Evolutionary conservation across 2,329 filamentous ascomycete species (phyloP).

Genomic region (Epichloe sylvatica): DNA sequence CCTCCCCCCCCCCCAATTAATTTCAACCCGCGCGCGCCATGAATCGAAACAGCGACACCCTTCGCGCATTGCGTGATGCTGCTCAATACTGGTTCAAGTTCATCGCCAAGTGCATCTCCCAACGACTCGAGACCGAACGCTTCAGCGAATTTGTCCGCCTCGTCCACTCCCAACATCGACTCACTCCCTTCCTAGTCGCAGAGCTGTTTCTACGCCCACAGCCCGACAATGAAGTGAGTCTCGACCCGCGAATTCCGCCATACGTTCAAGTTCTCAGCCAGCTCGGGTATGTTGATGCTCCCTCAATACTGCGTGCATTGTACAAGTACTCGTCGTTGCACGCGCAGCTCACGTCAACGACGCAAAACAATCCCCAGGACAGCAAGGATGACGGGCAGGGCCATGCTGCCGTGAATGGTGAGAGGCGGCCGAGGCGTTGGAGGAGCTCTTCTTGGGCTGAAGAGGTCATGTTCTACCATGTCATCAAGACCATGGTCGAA

Average conservation of each 20-base stretch:
- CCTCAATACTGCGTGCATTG: constrained; percentile 40
- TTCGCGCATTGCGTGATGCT: constrained; percentile 15
- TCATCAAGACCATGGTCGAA: constrained; percentile 69
- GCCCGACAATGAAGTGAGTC: constrained; percentile 30
- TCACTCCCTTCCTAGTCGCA: constrained; percentile 38
- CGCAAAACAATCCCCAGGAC: constrained; percentile 4
- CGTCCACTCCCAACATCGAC: constrained; percentile 35
- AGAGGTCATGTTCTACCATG: constrained; percentile 85
- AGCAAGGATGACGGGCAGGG: constrained; percentile 1
- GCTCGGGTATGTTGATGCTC: constrained; percentile 37
- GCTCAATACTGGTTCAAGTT: constrained; percentile 36
- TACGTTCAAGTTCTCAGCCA: constrained; percentile 44
- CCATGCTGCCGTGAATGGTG: constrained; percentile 7
- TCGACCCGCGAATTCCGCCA: constrained; percentile 45
- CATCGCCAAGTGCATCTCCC: constrained; percentile 33
- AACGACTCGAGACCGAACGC: constrained; percentile 36
- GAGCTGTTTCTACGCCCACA: constrained; percentile 45
- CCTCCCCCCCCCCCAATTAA: neutral
- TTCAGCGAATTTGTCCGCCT: constrained; percentile 39
- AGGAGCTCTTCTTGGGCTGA: constrained; percentile 50
- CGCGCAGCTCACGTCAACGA: constrained; percentile 6
- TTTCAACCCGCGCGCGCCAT: constrained; percentile 8
- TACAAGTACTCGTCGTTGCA: constrained; percentile 44
- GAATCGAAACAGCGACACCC: constrained; percentile 13
- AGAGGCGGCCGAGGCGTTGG: constrained; percentile 29